phyloP scores from a whole-genome alignment of 805 yeast genomes.

The Saccharomyces mikatae region DNA sequence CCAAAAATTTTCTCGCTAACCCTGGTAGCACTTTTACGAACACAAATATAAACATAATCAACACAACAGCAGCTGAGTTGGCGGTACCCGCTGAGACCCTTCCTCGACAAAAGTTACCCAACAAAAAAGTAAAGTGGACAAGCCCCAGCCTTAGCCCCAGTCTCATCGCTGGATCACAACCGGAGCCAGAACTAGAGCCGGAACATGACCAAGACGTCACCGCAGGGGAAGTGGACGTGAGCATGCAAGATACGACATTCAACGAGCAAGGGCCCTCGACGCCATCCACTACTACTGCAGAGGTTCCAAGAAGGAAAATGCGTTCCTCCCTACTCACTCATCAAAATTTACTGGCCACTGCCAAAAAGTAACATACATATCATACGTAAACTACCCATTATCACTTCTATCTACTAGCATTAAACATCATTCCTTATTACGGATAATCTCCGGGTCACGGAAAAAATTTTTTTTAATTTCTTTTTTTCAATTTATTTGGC shows the following conservation, averaged over 20 bases:
- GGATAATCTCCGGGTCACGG: background rate
- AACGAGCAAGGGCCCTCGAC: background rate
- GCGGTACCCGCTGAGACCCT: conserved; percentile 12
- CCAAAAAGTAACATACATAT: background rate
- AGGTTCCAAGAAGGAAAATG: background rate
- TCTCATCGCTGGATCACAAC: background rate
- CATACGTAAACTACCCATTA: background rate
- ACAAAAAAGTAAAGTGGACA: background rate
- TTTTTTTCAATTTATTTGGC: background rate
- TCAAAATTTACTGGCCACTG: background rate
- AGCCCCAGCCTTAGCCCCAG: background rate
- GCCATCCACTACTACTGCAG: background rate
- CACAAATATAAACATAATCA: background rate
- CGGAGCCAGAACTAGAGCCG: background rate
- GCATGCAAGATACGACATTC: conserved; percentile 18
- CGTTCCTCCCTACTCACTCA: background rate
- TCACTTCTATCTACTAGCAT: background rate
- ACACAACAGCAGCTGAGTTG: conserved; percentile 11
- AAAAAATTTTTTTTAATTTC: background rate
- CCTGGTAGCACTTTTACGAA: conserved; percentile 4
- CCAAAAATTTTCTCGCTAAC: conserved; percentile 10
- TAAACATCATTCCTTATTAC: background rate
- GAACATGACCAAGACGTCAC: conserved; percentile 1
- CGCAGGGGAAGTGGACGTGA: conserved; percentile 14
- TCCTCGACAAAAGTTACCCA: conserved; percentile 1